phyloP scores from a whole-genome alignment of 2,329 filamentous ascomycete species.

The Purpureocillium takamizusanense region DNA sequence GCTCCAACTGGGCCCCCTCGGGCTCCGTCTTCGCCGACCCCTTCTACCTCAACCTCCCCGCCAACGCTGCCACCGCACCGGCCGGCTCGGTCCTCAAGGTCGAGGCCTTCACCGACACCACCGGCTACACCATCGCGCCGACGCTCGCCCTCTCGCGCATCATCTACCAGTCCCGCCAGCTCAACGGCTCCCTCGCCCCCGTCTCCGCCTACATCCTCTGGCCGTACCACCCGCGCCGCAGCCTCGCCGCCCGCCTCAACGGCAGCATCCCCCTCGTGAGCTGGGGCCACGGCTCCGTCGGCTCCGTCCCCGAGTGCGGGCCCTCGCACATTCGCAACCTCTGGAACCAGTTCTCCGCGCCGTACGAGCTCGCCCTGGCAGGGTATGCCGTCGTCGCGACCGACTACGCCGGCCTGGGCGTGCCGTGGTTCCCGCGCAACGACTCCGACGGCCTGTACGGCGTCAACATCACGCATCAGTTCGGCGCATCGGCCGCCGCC shows the following conservation, averaged over 20 bases:
- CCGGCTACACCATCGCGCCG: slow-evolving; percentile 29
- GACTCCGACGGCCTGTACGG: slow-evolving; percentile 16
- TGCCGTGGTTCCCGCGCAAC: slow-evolving; percentile 11
- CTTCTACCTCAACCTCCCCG: slow-evolving; percentile 27
- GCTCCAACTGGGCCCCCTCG: slow-evolving; percentile 19
- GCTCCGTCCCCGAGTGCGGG: slow-evolving; percentile 25
- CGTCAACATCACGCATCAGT: slow-evolving; percentile 28
- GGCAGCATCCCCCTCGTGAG: slow-evolving; percentile 16
- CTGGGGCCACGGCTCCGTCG: slow-evolving; percentile 37
- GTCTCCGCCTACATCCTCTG: slow-evolving; percentile 41
- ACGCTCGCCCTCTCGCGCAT: slow-evolving; percentile 36
- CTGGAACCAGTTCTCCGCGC: slow-evolving; percentile 28
- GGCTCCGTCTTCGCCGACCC: slow-evolving; percentile 21
- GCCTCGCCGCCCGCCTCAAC: background rate
- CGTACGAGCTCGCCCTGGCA: slow-evolving; percentile 27
- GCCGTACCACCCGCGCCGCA: slow-evolving; percentile 24
- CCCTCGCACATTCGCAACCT: slow-evolving; percentile 31
- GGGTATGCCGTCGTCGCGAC: slow-evolving; percentile 35
- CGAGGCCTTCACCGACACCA: slow-evolving; percentile 26
- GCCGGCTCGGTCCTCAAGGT: slow-evolving; percentile 30
- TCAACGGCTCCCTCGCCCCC: slow-evolving; percentile 35
- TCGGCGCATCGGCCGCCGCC: slow-evolving; percentile 23
- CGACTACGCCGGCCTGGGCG: slow-evolving; percentile 35
- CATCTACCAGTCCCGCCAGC: slow-evolving; percentile 34
- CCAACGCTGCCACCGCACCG: slow-evolving; percentile 7